Percentiles rank a stretch among this genome's conserved stretches.
Evolutionary conservation across 148 eudicot species (phyloP).

Genomic region (Simmondsia chinensis): DNA sequence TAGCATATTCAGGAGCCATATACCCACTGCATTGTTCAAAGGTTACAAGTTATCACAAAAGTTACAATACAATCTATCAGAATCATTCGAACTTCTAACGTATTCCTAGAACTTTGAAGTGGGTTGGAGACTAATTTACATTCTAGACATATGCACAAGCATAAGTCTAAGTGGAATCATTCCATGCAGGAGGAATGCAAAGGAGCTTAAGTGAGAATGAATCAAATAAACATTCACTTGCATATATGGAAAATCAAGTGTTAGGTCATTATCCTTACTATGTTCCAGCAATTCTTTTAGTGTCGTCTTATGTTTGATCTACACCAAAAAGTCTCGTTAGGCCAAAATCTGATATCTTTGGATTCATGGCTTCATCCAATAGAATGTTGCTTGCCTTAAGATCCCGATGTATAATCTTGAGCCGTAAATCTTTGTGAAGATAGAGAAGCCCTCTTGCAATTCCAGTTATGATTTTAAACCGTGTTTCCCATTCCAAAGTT

Average conservation of each 20-base stretch:
- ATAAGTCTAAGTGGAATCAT: neutral
- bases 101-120: neutral
- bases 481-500: too few species aligned
- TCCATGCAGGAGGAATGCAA: neutral
- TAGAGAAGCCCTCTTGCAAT: conserved; percentile 14
- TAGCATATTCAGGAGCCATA: conserved; percentile 30
- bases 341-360: conserved; percentile 26
- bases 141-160: neutral
- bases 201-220: neutral
- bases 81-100: too few species aligned
- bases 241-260: too few species aligned
- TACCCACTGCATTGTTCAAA: conserved; percentile 12
- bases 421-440: conserved; percentile 18
- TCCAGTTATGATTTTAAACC: conserved; percentile 7
- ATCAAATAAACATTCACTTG: too few species aligned
- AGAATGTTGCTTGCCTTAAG: conserved; percentile 22
- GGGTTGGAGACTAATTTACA: too few species aligned
- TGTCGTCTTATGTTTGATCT: conserved; percentile 19
- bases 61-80: too few species aligned
- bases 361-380: conserved; percentile 20
- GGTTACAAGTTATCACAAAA: neutral
- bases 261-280: conserved; percentile 9
- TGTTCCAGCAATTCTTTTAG: conserved; percentile 15
- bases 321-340: conserved; percentile 20
- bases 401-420: conserved; percentile 22